A percentile compares a stretch with the other conserved stretches of the same genome.
phyloP scores from a whole-genome alignment of 1,284 basidiomycete species.

The Ustilago esculenta region DNA sequence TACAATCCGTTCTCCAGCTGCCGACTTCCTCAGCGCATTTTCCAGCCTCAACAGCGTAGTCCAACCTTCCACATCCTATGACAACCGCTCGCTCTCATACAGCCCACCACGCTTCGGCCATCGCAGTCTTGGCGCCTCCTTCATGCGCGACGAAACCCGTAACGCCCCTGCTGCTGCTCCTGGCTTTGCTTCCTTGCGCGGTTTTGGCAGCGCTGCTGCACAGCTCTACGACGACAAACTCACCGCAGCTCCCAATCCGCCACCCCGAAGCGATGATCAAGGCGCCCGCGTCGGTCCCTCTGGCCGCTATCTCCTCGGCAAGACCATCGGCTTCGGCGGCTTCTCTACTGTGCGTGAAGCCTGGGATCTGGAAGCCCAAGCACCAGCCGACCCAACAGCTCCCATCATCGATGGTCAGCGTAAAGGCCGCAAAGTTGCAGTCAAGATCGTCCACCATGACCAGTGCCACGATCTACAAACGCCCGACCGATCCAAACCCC shows the following conservation, averaged over 20 bases:
- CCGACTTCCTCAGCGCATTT: conserved; percentile 80
- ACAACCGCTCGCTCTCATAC: conserved; percentile 43
- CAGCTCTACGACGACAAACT: conserved; percentile 24
- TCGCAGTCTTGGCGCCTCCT: conserved; percentile 26
- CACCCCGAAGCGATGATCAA: conserved; percentile 47
- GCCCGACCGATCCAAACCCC: conserved; percentile 1
- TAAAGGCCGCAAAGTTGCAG: conserved; percentile 41
- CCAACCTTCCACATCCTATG: conserved; percentile 23
- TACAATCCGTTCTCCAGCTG: conserved; percentile 72
- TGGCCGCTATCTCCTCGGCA: conserved; percentile 77
- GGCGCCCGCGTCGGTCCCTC: conserved; percentile 51
- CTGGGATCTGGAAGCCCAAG: conserved; percentile 46
- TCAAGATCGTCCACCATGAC: conserved; percentile 56
- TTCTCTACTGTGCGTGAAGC: conserved; percentile 85
- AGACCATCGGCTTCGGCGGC: conserved; percentile 81
- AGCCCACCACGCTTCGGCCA: conserved; percentile 37
- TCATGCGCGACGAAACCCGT: conserved; percentile 25
- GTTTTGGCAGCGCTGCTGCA: conserved; percentile 41
- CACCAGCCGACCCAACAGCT: conserved; percentile 21
- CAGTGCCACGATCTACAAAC: conserved; percentile 2
- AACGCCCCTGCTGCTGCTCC: conserved; percentile 24
- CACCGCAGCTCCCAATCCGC: conserved; percentile 22
- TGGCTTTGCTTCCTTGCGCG: conserved; percentile 32
- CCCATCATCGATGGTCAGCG: conserved; percentile 30
- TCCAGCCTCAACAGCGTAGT: conserved; percentile 52